A percentile compares a stretch with the other conserved stretches of the same genome.
phyloP scores from a whole-genome alignment of 495 filamentous ascomycete species.

The Hamigera avellanea region DNA sequence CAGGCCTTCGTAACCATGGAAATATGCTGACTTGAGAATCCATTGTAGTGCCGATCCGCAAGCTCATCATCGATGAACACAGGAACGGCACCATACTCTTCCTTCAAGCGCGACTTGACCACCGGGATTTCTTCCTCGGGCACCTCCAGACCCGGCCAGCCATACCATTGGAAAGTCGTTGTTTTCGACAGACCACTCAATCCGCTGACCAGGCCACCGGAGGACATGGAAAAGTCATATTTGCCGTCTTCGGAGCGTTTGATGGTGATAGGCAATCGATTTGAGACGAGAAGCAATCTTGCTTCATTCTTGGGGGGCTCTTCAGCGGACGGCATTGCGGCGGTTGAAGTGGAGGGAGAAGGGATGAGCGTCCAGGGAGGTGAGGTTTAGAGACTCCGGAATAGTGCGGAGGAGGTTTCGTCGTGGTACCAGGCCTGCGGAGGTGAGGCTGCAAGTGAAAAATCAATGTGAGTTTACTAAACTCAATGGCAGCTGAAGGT shows the following conservation, averaged over 20 bases:
- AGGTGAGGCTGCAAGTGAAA: too few species aligned
- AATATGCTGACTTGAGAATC: constrained; percentile 59
- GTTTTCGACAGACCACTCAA: constrained; percentile 81
- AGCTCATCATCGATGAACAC: constrained; percentile 72
- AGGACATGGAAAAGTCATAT: constrained; percentile 90
- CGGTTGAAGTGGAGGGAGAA: not conserved
- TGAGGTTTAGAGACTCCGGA: too few species aligned
- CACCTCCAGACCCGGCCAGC: constrained; percentile 86
- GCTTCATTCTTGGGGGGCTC: constrained; percentile 21
- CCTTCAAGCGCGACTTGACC: constrained; percentile 55
- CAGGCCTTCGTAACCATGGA: too few species aligned
- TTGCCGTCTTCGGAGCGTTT: constrained; percentile 74
- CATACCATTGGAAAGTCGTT: constrained; percentile 94
- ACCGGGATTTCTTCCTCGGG: constrained; percentile 55
- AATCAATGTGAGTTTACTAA: too few species aligned
- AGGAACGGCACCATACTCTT: constrained; percentile 62
- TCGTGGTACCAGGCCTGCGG: too few species aligned
- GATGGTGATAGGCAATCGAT: constrained; percentile 89
- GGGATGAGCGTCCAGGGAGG: too few species aligned
- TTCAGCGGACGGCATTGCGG: constrained; percentile 25
- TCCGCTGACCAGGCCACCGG: constrained; percentile 85
- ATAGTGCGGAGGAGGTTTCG: too few species aligned
- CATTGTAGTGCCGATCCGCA: constrained; percentile 75
- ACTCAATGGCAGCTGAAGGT: too few species aligned
- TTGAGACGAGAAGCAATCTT: constrained; percentile 74